These are phyloP conservation scores for Podospora didyma DNA, from an alignment of 495 filamentous ascomycete species.

Conservation along the genomic window DNA sequence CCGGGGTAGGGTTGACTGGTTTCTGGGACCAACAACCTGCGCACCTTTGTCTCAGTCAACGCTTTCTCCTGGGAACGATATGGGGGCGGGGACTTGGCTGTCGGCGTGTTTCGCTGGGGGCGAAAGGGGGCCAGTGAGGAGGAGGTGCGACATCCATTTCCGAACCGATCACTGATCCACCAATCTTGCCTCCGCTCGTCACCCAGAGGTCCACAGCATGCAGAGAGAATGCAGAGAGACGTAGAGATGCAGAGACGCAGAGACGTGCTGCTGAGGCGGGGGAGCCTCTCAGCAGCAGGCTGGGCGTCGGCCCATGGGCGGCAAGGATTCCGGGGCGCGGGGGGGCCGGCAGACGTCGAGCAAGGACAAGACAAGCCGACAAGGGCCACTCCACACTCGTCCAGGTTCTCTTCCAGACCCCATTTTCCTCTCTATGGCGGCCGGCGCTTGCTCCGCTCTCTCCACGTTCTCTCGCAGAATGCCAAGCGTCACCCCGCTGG, in stretches of 20 bases:
- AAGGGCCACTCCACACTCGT: too few species aligned
- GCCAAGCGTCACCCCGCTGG: too few species aligned
- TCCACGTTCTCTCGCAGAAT: neutral
- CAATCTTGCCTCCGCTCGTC: neutral
- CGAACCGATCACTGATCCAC: neutral
- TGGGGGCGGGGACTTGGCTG: neutral
- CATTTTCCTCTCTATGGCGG: neutral
- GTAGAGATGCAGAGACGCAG: too few species aligned
- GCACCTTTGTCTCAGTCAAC: neutral
- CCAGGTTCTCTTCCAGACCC: too few species aligned
- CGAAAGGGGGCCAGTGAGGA: neutral
- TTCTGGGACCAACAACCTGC: constrained; percentile 1
- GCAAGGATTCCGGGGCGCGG: constrained; percentile 11
- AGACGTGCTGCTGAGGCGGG: neutral
- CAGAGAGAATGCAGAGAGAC: too few species aligned
- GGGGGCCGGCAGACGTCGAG: constrained; percentile 10
- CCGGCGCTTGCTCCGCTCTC: neutral
- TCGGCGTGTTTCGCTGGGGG: neutral
- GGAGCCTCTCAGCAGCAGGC: neutral
- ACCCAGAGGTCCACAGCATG: too few species aligned
- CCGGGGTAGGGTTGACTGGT: neutral
- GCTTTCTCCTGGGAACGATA: neutral
- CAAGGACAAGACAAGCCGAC: neutral
- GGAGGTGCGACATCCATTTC: too few species aligned
- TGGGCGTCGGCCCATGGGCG: neutral